Conservation (phyloP, 2,329 filamentous ascomycete species). For the Trichoderma atroviride region DNA sequence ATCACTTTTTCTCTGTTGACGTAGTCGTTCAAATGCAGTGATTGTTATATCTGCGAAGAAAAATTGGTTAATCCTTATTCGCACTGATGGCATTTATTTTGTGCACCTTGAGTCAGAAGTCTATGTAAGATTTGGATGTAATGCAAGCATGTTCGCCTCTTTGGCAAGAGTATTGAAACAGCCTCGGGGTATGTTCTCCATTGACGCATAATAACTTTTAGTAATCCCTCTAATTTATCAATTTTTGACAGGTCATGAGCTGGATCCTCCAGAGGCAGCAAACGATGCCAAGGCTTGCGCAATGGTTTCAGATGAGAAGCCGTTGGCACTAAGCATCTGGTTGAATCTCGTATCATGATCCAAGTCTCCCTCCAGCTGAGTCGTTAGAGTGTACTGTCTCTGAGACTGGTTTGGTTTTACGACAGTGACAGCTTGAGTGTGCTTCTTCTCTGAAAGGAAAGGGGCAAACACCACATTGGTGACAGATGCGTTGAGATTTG, state of each 20-base stretch:
- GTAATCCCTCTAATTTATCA: background rate
- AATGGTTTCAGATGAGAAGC: conserved; percentile 51
- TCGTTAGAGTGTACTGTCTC: conserved; percentile 65
- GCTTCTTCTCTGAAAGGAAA: conserved; percentile 50
- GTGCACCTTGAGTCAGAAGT: background rate
- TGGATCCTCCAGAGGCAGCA: conserved; percentile 33
- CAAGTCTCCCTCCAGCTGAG: conserved; percentile 59
- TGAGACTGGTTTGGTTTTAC: conserved; percentile 78
- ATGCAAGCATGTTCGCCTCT: background rate
- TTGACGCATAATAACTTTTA: background rate
- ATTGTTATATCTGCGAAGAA: background rate
- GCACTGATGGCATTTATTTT: background rate
- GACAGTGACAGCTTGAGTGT: conserved; percentile 60
- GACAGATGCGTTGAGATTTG: conserved; percentile 76
- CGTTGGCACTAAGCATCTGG: conserved; percentile 49
- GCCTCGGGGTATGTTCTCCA: conserved; percentile 2
- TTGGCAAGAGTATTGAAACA: background rate
- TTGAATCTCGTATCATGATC: conserved; percentile 48
- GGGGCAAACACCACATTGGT: conserved; percentile 78
- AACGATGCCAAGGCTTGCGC: conserved; percentile 55
- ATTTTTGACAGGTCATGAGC: background rate
- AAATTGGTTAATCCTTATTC: background rate
- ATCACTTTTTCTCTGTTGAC: background rate
- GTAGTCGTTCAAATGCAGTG: background rate
- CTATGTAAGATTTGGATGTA: background rate